Evolutionary conservation across 352 stramenopile species (phyloP), one percentile per base, ranked within the genome.

Genomic region (Pythium coloratum): DNA sequence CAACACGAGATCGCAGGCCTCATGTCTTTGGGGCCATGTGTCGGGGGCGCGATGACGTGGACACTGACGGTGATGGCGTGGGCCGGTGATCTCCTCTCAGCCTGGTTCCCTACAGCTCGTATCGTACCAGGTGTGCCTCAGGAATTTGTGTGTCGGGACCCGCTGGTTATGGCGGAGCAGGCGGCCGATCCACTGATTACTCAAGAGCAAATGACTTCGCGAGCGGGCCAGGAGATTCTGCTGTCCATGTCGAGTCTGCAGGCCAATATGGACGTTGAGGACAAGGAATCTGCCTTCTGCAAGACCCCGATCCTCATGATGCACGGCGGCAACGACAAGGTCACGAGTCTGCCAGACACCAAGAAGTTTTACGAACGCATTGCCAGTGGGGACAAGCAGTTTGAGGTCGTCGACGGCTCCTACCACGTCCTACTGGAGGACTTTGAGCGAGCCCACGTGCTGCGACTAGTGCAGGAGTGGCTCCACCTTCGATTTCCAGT

Each of bases 341-440:
- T 74, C 42, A 74, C 67, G 44, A 70, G 58, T 62, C 62, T 85
- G 5, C 61, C 72, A 10, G 42, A 78, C 10, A 75, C 80, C 7
- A 34, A 76, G 32, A 62, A 70, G 36, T 91, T 92, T 51, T 78
- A 77, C 50, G 40, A 47, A 6, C 77, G 77, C 14, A 53, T 80
- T 20, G 71, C 66, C 0, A 81, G 60, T 36, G 58, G 40, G 10
- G 81, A 91, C 78, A 91, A 92, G 64, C 66, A 79, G 34, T 73
- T 91, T 53, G 77, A 78, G 59, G 46, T 86, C 30, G 82, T 90
- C 44, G 66, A 74, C 2, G 82, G 76, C 0, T 55, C 77, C 12
- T 91, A 72, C 58, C 82, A 92, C 46, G 72, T 70, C 14, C 59
- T 90, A 2, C 90, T 81, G 55, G 76, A 91, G 53, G 84, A 92